phyloP scores from a whole-genome alignment of 805 yeast genomes.

The Wilhelminamyces savonicus region DNA sequence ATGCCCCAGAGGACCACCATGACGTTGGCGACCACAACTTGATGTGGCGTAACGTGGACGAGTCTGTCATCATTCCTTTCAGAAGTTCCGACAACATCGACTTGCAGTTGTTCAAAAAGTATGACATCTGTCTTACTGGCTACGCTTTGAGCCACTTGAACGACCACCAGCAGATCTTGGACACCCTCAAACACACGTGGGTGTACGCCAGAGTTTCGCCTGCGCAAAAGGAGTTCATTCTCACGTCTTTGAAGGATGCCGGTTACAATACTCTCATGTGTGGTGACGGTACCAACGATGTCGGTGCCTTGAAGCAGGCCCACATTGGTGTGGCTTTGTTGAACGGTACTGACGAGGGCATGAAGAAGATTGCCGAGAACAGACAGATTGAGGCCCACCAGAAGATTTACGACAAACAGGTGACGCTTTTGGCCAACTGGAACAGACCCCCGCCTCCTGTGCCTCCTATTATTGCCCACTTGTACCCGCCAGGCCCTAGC shows the following conservation, averaged over 20 bases:
- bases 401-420: conserved; percentile 78
- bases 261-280: conserved; percentile 97
- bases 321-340: conserved; percentile 96
- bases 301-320: conserved; percentile 98
- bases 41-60: conserved; percentile 82
- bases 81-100: conserved; percentile 54
- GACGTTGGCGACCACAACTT: conserved; percentile 46
- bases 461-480: conserved; percentile 83
- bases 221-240: conserved; percentile 84
- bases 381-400: conserved; percentile 59
- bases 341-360: conserved; percentile 92
- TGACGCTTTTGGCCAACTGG: conserved; percentile 75
- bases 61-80: conserved; percentile 63
- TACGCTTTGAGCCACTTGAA: conserved; percentile 68
- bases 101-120: conserved; percentile 47
- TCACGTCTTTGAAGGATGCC: conserved; percentile 74
- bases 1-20: conserved; percentile 70
- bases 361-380: conserved; percentile 82
- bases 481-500: conserved; percentile 91
- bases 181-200: conserved; percentile 86
- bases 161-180: conserved; percentile 62
- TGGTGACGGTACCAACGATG: conserved; percentile 99
- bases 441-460: conserved; percentile 76
- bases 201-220: conserved; percentile 98
- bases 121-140: conserved; percentile 92